Conservation (phyloP, 306 rosid species). For the Ormosia semicastrata region DNA sequence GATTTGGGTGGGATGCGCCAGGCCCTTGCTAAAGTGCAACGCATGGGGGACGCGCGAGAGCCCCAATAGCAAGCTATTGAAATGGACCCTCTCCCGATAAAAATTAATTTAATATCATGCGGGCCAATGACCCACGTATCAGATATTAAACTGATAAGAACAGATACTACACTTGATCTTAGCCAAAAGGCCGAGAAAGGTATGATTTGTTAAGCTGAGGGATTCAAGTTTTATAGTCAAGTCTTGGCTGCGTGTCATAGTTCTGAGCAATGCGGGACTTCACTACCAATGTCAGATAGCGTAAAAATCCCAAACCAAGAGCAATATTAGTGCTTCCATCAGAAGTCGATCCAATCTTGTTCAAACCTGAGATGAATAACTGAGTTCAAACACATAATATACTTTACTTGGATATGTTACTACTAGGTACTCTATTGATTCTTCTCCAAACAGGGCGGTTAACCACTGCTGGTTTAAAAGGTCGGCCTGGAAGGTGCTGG, state of each 20-base stretch:
- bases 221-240: neutral
- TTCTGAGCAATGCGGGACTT: neutral
- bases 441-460: neutral
- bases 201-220: rapidly evolving
- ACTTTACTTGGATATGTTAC: neutral
- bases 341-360: neutral
- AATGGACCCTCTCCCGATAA: neutral
- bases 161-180: constrained; percentile 41
- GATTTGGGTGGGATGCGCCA: neutral
- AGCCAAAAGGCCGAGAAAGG: constrained; percentile 37
- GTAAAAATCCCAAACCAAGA: neutral
- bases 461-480: neutral
- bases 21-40: neutral
- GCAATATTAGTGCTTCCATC: neutral
- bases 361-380: neutral
- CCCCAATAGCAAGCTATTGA: neutral
- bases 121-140: constrained; percentile 12
- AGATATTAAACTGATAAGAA: constrained; percentile 37
- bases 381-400: neutral
- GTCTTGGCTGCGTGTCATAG: neutral
- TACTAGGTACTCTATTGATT: neutral
- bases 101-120: constrained; percentile 14
- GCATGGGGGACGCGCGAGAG: neutral
- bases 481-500: neutral
- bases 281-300: neutral